Conservation (phyloP, 2,329 filamentous ascomycete species). For the Raffaelea arxii region DNA sequence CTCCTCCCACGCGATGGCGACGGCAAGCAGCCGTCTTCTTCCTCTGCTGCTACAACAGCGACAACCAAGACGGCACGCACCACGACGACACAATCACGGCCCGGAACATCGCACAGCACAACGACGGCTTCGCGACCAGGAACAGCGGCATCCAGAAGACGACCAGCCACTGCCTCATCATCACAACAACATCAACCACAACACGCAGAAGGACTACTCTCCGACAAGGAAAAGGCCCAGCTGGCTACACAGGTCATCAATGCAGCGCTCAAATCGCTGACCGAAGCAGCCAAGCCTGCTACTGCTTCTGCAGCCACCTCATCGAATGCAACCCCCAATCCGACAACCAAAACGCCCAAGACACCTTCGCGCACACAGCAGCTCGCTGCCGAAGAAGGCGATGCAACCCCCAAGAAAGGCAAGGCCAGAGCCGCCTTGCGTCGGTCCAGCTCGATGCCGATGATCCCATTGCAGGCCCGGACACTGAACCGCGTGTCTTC, state of each 20-base stretch:
- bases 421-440: conserved; percentile 32
- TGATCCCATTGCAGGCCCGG: conserved; percentile 52
- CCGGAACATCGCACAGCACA: conserved; percentile 10
- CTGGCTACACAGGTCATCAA: conserved; percentile 69
- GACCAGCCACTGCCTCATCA: conserved; percentile 3
- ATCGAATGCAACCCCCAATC: conserved; percentile 13
- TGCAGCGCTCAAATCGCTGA: conserved; percentile 55
- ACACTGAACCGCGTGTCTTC: conserved; percentile 51
- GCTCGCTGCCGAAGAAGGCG: not conserved
- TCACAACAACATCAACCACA: conserved; percentile 6
- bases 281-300: conserved; percentile 51
- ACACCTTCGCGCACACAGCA: not conserved
- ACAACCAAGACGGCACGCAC: conserved; percentile 15
- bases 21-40: conserved; percentile 15
- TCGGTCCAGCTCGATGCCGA: conserved; percentile 46
- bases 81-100: conserved; percentile 3
- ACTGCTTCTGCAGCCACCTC: conserved; percentile 15
- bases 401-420: conserved; percentile 10
- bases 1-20: conserved; percentile 26
- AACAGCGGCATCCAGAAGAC: conserved; percentile 17
- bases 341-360: too few relatives aligned
- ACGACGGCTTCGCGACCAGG: conserved; percentile 9
- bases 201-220: conserved; percentile 20
- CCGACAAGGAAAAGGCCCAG: conserved; percentile 50
- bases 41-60: too few relatives aligned